Conservation (phyloP, 1,284 basidiomycete genomes). For the Polyporus tsugae region DNA sequence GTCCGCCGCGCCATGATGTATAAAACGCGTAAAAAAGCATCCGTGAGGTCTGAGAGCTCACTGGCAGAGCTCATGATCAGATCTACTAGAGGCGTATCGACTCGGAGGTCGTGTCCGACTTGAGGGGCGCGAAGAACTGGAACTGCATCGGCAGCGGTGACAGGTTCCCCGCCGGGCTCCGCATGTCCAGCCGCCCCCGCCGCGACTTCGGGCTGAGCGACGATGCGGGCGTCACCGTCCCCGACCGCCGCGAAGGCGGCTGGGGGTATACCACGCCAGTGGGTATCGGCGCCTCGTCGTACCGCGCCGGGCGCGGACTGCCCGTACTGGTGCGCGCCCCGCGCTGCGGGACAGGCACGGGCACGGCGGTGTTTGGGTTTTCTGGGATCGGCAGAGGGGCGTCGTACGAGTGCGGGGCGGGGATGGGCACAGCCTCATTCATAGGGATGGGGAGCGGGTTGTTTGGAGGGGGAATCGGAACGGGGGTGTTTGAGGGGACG, state of each 20-base stretch:
- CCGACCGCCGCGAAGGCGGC: conserved; percentile 24
- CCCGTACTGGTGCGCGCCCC: conserved; percentile 4
- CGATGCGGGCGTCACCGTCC: conserved; percentile 5
- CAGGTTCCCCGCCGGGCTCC: conserved; percentile 28
- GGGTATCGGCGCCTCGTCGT: conserved; percentile 34
- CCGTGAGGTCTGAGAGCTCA: neutral
- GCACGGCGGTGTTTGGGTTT: neutral
- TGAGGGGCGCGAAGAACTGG: conserved; percentile 23
- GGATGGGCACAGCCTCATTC: conserved; percentile 18
- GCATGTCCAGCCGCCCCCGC: conserved; percentile 17
- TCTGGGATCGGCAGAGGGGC: conserved; percentile 20
- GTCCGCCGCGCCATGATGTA: neutral
- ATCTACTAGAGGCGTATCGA: neutral
- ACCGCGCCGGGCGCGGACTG: conserved; percentile 23
- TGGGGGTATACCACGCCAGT: conserved; percentile 34
- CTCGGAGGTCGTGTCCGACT: conserved; percentile 23
- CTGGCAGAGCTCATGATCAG: no score
- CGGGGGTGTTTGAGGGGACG: conserved; percentile 4
- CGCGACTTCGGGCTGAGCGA: conserved; percentile 11
- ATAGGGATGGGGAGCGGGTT: conserved; percentile 22
- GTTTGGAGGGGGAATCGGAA: conserved; percentile 14
- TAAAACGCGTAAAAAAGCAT: neutral
- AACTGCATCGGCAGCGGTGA: conserved; percentile 29
- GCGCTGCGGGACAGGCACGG: conserved; percentile 23
- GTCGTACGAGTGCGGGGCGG: neutral